Conservation (phyloP, 2,329 filamentous ascomycete species). For the Colletotrichum truncatum region DNA sequence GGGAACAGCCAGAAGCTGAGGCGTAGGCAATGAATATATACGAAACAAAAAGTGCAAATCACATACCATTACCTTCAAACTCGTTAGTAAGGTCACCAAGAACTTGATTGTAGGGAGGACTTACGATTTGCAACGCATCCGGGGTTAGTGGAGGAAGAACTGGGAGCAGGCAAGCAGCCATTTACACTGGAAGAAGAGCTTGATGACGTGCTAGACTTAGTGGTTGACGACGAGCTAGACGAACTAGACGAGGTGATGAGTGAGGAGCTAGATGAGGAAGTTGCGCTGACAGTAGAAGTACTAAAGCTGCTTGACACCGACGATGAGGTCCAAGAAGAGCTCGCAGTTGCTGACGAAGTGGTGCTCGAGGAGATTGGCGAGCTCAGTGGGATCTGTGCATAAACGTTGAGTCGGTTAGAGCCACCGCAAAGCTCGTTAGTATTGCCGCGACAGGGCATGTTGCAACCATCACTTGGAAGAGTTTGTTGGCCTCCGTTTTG, state of each 20-base stretch:
- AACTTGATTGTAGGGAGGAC: not conserved
- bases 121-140: too few relatives aligned
- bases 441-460: constrained; percentile 43
- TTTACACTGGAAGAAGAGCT: not conserved
- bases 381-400: constrained; percentile 28
- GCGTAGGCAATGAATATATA: too few relatives aligned
- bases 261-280: not conserved
- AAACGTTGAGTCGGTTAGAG: constrained; percentile 42
- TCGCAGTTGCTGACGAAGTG: not conserved
- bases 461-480: constrained; percentile 38
- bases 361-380: not conserved
- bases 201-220: not conserved
- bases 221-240: not conserved
- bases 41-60: too few relatives aligned
- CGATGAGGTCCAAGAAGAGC: not conserved
- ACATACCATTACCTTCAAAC: not conserved
- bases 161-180: not conserved
- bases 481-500: constrained; percentile 34
- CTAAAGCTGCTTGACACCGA: not conserved
- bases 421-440: constrained; percentile 42
- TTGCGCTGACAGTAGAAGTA: not conserved
- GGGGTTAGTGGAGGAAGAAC: not conserved
- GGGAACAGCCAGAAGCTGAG: too few relatives aligned
- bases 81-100: not conserved
- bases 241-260: not conserved